These are phyloP conservation scores for Helminthosporium solani DNA, from an alignment of 2,329 filamentous ascomycete genomes.

Conservation along the genomic window DNA sequence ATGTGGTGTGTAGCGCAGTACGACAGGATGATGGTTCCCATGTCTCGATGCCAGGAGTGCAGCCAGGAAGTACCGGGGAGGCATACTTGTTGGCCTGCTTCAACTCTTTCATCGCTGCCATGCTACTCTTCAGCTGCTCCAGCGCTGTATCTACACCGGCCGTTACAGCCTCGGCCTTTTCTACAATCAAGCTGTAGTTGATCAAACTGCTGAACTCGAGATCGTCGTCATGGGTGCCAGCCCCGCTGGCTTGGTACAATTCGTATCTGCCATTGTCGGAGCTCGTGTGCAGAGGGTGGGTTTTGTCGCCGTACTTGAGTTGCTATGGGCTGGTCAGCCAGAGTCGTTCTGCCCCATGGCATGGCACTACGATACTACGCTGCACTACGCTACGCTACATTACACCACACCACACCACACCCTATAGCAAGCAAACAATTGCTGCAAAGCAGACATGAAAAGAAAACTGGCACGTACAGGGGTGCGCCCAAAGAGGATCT, in stretches of 20 bases:
- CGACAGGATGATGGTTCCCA: slow-evolving; percentile 10
- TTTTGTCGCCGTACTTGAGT: slow-evolving; percentile 59
- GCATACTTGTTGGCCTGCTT: slow-evolving; percentile 61
- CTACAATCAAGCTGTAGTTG: slow-evolving; percentile 57
- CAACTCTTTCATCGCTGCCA: slow-evolving; percentile 60
- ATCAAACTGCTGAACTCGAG: slow-evolving; percentile 59
- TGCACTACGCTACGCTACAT: neutral
- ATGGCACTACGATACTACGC: slow-evolving; percentile 8
- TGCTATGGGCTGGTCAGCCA: slow-evolving; percentile 41
- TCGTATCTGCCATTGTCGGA: slow-evolving; percentile 58
- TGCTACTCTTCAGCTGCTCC: slow-evolving; percentile 59
- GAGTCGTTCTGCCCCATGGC: slow-evolving; percentile 20
- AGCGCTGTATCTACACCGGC: slow-evolving; percentile 61
- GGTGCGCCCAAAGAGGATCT: slow-evolving; percentile 42
- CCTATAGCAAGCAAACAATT: slow-evolving; percentile 8
- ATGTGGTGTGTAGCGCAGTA: slow-evolving; percentile 6
- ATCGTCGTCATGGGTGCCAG: slow-evolving; percentile 47
- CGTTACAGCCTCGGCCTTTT: slow-evolving; percentile 56
- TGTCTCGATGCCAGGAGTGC: slow-evolving; percentile 21
- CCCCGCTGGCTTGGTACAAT: slow-evolving; percentile 53
- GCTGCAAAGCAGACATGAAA: slow-evolving; percentile 8
- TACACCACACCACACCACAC: neutral
- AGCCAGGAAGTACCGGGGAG: slow-evolving; percentile 31
- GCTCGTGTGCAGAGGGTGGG: slow-evolving; percentile 55
- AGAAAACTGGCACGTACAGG: slow-evolving; percentile 38